phyloP scores from a whole-genome alignment of 2,329 filamentous ascomycete genomes.

The Aspergillus ustus region DNA sequence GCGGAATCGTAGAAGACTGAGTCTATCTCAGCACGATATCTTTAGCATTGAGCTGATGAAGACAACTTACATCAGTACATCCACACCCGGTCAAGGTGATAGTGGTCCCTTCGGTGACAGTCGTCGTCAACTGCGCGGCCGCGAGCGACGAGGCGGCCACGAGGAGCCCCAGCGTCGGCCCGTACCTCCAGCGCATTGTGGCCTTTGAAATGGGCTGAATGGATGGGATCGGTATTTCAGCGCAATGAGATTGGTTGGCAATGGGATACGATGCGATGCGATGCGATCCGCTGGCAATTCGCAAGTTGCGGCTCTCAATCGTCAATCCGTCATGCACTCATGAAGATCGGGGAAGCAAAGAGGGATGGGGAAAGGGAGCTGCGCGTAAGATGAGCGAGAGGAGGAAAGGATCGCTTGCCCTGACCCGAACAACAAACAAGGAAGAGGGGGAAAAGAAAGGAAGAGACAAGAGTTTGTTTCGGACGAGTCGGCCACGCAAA shows the following conservation, averaged over 20 bases:
- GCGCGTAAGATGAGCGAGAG: neutral
- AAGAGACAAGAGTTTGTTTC: neutral
- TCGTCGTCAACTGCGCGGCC: neutral
- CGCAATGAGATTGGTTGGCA: too few relatives aligned
- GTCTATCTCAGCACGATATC: neutral
- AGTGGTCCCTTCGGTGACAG: neutral
- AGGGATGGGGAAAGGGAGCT: neutral
- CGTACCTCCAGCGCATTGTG: neutral
- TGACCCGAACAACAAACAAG: neutral
- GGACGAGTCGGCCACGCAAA: neutral
- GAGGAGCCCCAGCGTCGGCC: neutral
- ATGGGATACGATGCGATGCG: neutral
- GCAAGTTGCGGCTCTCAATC: neutral
- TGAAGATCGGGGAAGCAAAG: neutral
- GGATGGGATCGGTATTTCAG: neutral
- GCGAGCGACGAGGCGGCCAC: conserved; percentile 1
- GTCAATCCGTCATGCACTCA: neutral
- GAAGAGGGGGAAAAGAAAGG: neutral
- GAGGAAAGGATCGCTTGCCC: neutral
- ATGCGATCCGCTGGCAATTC: neutral
- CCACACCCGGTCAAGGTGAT: neutral
- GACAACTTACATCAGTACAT: neutral
- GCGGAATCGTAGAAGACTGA: neutral
- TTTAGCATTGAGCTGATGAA: neutral
- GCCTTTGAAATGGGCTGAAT: neutral